Conservation (phyloP, 1,139 yeast species). For the Debaryomyces subglobosus region DNA sequence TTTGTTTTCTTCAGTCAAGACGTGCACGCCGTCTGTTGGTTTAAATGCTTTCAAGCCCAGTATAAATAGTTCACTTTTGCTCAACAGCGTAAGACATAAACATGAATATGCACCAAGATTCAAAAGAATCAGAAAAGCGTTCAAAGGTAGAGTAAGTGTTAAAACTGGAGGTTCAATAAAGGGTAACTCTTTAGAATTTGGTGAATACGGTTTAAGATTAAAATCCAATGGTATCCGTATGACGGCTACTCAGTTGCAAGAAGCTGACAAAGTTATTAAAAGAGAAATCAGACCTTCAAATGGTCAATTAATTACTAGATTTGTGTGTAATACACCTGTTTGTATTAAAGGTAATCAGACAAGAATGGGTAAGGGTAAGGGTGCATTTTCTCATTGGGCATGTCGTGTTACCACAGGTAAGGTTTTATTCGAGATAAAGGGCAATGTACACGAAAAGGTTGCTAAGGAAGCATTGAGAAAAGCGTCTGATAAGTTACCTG, state of each 20-base stretch:
- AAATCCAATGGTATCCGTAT: slow-evolving; percentile 85
- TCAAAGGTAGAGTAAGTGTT: slow-evolving; percentile 93
- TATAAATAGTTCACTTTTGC: not conserved
- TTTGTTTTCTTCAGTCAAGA: slow-evolving; percentile 6
- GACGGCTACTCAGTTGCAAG: slow-evolving; percentile 87
- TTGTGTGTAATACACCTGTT: slow-evolving; percentile 85
- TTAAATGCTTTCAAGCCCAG: slow-evolving; percentile 4
- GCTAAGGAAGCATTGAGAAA: slow-evolving; percentile 92
- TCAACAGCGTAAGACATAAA: slow-evolving; percentile 48
- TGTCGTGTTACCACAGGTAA: slow-evolving; percentile 95
- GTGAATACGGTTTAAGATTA: slow-evolving; percentile 83
- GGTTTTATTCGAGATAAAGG: slow-evolving; percentile 80
- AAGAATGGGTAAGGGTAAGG: slow-evolving; percentile 99
- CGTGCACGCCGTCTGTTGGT: not conserved
- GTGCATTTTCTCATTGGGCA: slow-evolving; percentile 97
- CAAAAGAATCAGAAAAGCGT: slow-evolving; percentile 73
- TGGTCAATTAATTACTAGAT: slow-evolving; percentile 74
- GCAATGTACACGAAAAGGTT: slow-evolving; percentile 82
- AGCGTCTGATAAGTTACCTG: slow-evolving; percentile 92
- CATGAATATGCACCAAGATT: slow-evolving; percentile 91
- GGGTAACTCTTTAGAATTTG: slow-evolving; percentile 82
- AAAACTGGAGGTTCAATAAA: slow-evolving; percentile 93
- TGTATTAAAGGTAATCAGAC: slow-evolving; percentile 98
- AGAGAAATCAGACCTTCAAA: slow-evolving; percentile 77
- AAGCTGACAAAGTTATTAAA: slow-evolving; percentile 85